These are phyloP conservation scores for Leccinum variabile DNA, from an alignment of 1,284 basidiomycete species.

Conservation along the genomic window DNA sequence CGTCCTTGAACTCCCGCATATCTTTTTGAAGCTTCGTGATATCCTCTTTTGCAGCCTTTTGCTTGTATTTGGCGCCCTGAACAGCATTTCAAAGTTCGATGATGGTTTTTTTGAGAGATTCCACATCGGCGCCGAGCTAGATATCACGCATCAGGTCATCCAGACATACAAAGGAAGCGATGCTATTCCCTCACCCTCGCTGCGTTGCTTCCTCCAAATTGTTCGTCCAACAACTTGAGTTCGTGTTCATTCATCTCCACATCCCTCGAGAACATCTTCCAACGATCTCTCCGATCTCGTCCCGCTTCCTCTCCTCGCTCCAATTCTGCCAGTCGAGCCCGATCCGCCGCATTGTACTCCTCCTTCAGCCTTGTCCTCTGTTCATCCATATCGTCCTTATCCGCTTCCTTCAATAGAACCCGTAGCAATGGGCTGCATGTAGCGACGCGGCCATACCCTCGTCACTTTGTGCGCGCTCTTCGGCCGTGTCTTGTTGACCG, in stretches of 20 bases:
- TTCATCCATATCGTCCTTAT: too few relatives aligned
- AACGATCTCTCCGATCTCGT: constrained; percentile 64
- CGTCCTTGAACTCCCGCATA: constrained; percentile 98
- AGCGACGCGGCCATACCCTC: not conserved
- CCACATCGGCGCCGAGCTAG: constrained; percentile 83
- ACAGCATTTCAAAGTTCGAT: constrained; percentile 67
- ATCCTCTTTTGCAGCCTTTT: constrained; percentile 76
- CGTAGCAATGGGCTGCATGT: too few relatives aligned
- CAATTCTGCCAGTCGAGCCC: constrained; percentile 51
- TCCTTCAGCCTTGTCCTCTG: too few relatives aligned
- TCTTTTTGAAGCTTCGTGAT: constrained; percentile 89
- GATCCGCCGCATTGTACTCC: too few relatives aligned
- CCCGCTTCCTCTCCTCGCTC: constrained; percentile 59
- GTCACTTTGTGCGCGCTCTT: not conserved
- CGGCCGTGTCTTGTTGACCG: not conserved
- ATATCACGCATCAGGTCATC: not conserved
- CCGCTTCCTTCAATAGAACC: too few relatives aligned
- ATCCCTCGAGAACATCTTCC: constrained; percentile 57
- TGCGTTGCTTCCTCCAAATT: constrained; percentile 88
- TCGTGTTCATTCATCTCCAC: constrained; percentile 71
- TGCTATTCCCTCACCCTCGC: constrained; percentile 59
- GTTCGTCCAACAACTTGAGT: constrained; percentile 79
- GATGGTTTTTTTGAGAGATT: constrained; percentile 69
- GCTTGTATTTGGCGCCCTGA: constrained; percentile 70
- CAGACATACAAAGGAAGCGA: not conserved